Evolutionary conservation across 805 yeast species (phyloP).

Genomic region (Metschnikowia arizonensis): DNA sequence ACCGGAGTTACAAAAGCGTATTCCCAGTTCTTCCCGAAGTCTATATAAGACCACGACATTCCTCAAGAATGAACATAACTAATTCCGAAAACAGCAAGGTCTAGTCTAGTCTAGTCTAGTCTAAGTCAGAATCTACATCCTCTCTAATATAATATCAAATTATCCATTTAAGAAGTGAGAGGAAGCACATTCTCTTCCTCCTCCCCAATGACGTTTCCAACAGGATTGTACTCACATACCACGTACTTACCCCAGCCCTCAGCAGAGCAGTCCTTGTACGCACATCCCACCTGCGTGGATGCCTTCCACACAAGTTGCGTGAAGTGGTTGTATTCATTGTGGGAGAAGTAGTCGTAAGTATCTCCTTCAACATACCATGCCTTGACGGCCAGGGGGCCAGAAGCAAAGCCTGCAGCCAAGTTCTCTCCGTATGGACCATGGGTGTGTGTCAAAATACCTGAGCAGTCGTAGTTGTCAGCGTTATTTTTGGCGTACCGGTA

Average conservation of each 20-base stretch:
- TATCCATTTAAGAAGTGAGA: slow-evolving; percentile 2
- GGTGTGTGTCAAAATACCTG: slow-evolving; percentile 34
- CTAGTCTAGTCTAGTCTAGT: too few relatives aligned
- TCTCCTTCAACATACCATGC: slow-evolving; percentile 42
- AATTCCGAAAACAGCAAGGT: too few relatives aligned
- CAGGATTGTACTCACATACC: slow-evolving; percentile 33
- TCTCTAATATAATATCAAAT: too few relatives aligned
- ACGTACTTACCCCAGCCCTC: slow-evolving; percentile 32
- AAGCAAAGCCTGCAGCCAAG: slow-evolving; percentile 33
- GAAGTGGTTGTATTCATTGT: slow-evolving; percentile 28
- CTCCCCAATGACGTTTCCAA: slow-evolving; percentile 34
- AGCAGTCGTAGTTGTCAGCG: slow-evolving; percentile 36
- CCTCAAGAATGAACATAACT: too few relatives aligned
- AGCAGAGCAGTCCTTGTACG: slow-evolving; percentile 30
- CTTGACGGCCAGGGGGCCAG: slow-evolving; percentile 29
- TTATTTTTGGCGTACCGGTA: slow-evolving; percentile 32
- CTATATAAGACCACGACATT: too few relatives aligned
- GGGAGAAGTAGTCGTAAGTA: slow-evolving; percentile 23
- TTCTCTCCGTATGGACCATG: slow-evolving; percentile 42
- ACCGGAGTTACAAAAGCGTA: too few relatives aligned
- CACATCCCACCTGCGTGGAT: slow-evolving; percentile 29
- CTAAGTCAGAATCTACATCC: too few relatives aligned
- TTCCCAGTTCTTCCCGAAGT: too few relatives aligned
- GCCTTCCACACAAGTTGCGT: slow-evolving; percentile 32
- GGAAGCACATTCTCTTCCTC: slow-evolving; percentile 27